A percentile compares a stretch with the other conserved stretches of the same genome.
Evolutionary conservation across 345 rosid species (phyloP).

Genomic region (Eucalyptus guilfoylei): DNA sequence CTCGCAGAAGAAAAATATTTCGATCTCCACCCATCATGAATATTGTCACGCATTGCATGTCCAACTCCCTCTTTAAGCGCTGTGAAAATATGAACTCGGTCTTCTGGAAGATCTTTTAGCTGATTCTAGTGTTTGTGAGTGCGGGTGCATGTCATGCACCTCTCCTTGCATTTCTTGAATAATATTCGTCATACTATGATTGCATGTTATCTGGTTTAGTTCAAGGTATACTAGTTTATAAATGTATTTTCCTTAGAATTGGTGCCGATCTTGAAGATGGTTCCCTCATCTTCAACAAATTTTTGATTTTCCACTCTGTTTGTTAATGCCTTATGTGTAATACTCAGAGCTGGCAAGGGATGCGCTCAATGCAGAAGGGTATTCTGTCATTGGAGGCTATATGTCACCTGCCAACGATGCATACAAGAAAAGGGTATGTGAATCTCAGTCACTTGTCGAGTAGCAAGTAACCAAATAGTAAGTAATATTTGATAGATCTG

Average conservation of each 20-base stretch:
- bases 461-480: not conserved
- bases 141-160: not conserved
- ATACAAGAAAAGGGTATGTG: constrained; percentile 60
- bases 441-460: not conserved
- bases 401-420: constrained; percentile 94
- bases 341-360: constrained; percentile 76
- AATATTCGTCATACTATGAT: not conserved
- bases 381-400: constrained; percentile 73
- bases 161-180: not conserved
- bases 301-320: not conserved
- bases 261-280: not conserved
- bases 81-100: not conserved
- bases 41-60: not conserved
- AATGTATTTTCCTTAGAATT: not conserved
- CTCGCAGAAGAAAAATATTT: not conserved
- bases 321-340: not conserved
- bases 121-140: not conserved
- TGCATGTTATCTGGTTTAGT: not conserved
- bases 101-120: not conserved
- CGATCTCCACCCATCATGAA: not conserved
- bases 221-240: not conserved
- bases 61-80: not conserved
- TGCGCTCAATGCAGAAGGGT: constrained; percentile 49
- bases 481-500: not conserved
- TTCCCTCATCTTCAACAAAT: not conserved